Percentiles rank a stretch among this genome's conserved stretches.
phyloP scores from a whole-genome alignment of 106 monocot genomes.

The Narthecium ossifragum region DNA sequence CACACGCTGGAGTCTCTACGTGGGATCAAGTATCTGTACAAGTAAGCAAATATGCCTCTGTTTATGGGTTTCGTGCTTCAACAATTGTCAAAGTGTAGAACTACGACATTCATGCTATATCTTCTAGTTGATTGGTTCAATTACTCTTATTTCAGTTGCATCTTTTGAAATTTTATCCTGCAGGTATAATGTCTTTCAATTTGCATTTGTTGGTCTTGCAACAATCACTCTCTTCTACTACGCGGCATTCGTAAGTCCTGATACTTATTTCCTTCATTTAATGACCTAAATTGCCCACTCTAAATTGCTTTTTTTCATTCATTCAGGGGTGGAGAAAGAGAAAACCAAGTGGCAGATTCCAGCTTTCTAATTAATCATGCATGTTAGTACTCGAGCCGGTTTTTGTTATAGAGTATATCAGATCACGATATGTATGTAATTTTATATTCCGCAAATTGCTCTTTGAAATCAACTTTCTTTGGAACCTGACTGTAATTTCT shows the following conservation, averaged over 20 bases:
- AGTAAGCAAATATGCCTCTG: constrained; percentile 40
- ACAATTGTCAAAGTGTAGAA: neutral
- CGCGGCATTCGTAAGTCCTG: constrained; percentile 62
- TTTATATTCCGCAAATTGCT: too few relatives aligned
- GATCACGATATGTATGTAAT: too few relatives aligned
- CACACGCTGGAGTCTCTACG: constrained; percentile 91
- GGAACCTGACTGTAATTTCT: too few relatives aligned
- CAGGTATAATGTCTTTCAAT: constrained; percentile 96
- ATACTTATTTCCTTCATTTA: neutral
- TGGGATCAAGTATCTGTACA: constrained; percentile 97
- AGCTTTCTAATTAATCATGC: constrained; percentile 55
- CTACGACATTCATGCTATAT: neutral
- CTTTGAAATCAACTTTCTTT: too few relatives aligned
- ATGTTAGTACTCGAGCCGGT: too few relatives aligned
- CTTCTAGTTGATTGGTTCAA: neutral
- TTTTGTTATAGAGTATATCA: too few relatives aligned
- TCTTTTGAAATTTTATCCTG: constrained; percentile 4
- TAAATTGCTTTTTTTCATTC: neutral
- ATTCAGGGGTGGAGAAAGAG: constrained; percentile 88
- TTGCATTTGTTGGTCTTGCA: constrained; percentile 72
- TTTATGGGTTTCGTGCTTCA: neutral
- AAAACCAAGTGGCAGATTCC: constrained; percentile 67
- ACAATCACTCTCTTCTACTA: constrained; percentile 70
- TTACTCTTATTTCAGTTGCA: neutral
- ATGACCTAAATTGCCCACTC: too few relatives aligned